Evolutionary conservation across 148 eudicot genomes (phyloP).

Genomic region (Simmondsia chinensis): DNA sequence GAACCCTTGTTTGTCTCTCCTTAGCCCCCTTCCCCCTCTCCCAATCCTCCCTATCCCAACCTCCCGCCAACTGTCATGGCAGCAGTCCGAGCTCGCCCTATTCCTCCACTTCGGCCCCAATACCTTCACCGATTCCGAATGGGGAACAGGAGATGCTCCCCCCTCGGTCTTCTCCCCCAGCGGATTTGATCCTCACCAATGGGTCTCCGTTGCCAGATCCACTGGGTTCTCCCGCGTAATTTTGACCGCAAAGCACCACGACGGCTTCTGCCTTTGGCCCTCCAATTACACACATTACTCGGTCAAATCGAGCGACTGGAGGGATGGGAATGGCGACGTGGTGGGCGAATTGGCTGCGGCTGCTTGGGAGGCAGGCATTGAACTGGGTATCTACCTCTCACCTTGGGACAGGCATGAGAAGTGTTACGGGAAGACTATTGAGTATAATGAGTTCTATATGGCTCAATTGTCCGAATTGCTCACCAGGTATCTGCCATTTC

Average conservation of each 20-base stretch:
- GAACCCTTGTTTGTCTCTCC: slow-evolving; percentile 9
- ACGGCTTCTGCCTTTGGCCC: slow-evolving; percentile 86
- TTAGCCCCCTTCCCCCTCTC: slow-evolving; percentile 41
- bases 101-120: slow-evolving; percentile 85
- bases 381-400: slow-evolving; percentile 67
- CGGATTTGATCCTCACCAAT: slow-evolving; percentile 38
- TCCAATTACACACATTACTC: slow-evolving; percentile 53
- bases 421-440: slow-evolving; percentile 46
- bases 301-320: slow-evolving; percentile 49
- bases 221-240: slow-evolving; percentile 49
- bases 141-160: slow-evolving; percentile 48
- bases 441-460: slow-evolving; percentile 68
- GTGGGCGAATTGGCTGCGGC: slow-evolving; percentile 57
- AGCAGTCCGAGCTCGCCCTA: slow-evolving; percentile 47
- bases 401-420: slow-evolving; percentile 86
- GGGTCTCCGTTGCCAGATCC: slow-evolving; percentile 50
- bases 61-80: slow-evolving; percentile 53
- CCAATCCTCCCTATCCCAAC: slow-evolving; percentile 70
- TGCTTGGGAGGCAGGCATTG: slow-evolving; percentile 33
- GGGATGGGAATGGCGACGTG: slow-evolving; percentile 50
- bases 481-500: slow-evolving; percentile 29
- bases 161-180: slow-evolving; percentile 53
- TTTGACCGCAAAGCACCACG: slow-evolving; percentile 74
- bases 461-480: slow-evolving; percentile 78
- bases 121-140: slow-evolving; percentile 77